A percentile compares a stretch with the other conserved stretches of the same genome.
phyloP scores from a whole-genome alignment of 1,284 basidiomycete species.

The Tilletia setariae region DNA sequence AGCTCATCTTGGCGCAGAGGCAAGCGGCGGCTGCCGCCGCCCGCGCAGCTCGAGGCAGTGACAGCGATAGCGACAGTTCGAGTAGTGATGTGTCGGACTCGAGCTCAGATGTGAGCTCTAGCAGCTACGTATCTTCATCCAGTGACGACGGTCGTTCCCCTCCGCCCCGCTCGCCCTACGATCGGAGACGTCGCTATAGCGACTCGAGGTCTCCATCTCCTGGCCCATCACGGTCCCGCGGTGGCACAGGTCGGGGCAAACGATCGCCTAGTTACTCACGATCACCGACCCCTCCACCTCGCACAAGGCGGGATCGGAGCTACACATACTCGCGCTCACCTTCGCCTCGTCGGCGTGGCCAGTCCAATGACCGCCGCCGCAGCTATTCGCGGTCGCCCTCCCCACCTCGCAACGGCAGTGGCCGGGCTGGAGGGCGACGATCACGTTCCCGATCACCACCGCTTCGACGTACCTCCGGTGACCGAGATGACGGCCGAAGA shows the following conservation, averaged over 20 bases:
- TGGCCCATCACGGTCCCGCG: conserved; percentile 40
- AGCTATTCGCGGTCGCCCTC: conserved; percentile 10
- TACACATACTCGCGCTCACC: conserved; percentile 17
- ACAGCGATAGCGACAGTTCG: conserved; percentile 57
- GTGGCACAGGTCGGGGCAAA: conserved; percentile 10
- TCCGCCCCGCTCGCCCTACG: not conserved
- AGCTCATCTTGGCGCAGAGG: conserved; percentile 85
- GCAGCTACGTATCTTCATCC: conserved; percentile 16
- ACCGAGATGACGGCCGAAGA: not conserved
- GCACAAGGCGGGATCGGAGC: not conserved
- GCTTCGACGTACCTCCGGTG: not conserved
- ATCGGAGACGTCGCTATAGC: not conserved
- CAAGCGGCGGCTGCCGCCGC: conserved; percentile 59
- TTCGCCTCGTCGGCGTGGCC: conserved; percentile 14
- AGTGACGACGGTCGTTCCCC: conserved; percentile 6
- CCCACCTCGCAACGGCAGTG: not conserved
- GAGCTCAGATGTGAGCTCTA: conserved; percentile 45
- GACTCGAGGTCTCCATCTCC: conserved; percentile 16
- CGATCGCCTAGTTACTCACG: not conserved
- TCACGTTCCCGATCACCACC: conserved; percentile 3
- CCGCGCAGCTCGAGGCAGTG: conserved; percentile 71
- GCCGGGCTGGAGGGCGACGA: not conserved
- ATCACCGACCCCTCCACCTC: conserved; percentile 12
- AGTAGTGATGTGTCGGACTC: conserved; percentile 57
- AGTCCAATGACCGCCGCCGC: not conserved